These are phyloP conservation scores for Talaromyces pinophilus DNA, from an alignment of 2,329 filamentous ascomycete species.

Conservation along the genomic window DNA sequence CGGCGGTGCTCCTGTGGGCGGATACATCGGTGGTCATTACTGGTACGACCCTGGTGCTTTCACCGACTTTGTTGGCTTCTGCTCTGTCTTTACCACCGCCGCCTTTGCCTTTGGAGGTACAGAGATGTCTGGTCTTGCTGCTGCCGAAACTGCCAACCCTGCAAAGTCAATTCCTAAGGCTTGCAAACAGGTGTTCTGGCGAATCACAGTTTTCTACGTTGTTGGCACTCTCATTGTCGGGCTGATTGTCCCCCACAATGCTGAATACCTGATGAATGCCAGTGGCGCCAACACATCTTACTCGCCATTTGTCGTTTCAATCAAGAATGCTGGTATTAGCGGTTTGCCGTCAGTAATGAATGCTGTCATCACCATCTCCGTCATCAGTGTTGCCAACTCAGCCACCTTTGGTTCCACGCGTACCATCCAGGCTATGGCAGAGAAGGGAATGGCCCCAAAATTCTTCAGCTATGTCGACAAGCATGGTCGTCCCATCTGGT, in stretches of 20 bases:
- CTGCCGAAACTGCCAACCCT: constrained; percentile 56
- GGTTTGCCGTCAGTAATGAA: constrained; percentile 68
- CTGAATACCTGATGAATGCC: constrained; percentile 45
- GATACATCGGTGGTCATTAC: constrained; percentile 42
- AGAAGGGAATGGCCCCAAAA: constrained; percentile 48
- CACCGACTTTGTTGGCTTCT: constrained; percentile 55
- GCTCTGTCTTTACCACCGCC: constrained; percentile 58
- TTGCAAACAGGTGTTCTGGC: constrained; percentile 55
- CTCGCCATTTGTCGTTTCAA: constrained; percentile 68
- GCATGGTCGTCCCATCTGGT: constrained; percentile 47
- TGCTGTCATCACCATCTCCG: constrained; percentile 63
- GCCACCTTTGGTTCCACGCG: constrained; percentile 60
- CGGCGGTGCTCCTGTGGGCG: constrained; percentile 44
- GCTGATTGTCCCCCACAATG: constrained; percentile 46
- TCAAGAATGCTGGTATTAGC: constrained; percentile 60
- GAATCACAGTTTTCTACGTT: constrained; percentile 54
- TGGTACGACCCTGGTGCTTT: constrained; percentile 47
- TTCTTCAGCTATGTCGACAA: constrained; percentile 50
- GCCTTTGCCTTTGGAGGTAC: constrained; percentile 61
- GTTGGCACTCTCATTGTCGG: constrained; percentile 50
- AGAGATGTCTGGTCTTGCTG: constrained; percentile 56
- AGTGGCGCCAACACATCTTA: constrained; percentile 47
- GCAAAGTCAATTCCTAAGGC: constrained; percentile 52
- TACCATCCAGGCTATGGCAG: constrained; percentile 57
- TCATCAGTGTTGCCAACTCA: constrained; percentile 62